These are phyloP conservation scores for Rhizophora apiculata DNA, from an alignment of 345 rosid species.

Conservation along the genomic window DNA sequence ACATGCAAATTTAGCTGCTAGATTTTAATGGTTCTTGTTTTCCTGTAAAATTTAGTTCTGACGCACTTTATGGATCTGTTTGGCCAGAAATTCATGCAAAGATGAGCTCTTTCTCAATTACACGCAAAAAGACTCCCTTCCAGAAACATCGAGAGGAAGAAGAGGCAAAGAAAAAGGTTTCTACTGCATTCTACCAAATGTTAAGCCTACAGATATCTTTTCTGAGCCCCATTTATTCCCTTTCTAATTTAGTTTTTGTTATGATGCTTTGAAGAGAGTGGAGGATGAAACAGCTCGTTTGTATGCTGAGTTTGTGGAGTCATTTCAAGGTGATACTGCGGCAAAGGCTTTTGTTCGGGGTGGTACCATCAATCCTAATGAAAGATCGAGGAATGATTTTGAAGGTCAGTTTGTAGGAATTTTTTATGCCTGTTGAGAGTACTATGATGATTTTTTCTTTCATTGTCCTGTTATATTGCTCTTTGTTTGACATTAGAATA, in stretches of 20 bases:
- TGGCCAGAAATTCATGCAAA: conserved; percentile 25
- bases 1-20: too few species aligned
- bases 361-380: conserved; percentile 79
- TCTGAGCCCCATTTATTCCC: background rate
- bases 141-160: conserved; percentile 99
- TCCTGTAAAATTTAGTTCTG: background rate
- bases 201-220: background rate
- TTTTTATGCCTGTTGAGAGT: conserved; percentile 7
- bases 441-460: conserved; percentile 2
- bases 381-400: conserved; percentile 53
- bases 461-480: conserved; percentile 16
- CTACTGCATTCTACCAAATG: background rate
- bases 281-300: conserved; percentile 96
- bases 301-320: conserved; percentile 89
- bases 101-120: conserved; percentile 93
- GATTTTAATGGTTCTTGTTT: too few species aligned
- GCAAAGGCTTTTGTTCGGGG: conserved; percentile 94
- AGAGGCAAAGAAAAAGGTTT: conserved; percentile 92
- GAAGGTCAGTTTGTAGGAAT: conserved; percentile 63
- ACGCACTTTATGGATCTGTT: background rate
- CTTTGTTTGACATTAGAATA: conserved; percentile 52
- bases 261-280: conserved; percentile 48
- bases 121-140: conserved; percentile 85
- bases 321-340: conserved; percentile 88
- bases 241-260: background rate